These are phyloP conservation scores for Phaffomyces thermotolerans DNA, from an alignment of 805 yeast genomes.

Conservation along the genomic window DNA sequence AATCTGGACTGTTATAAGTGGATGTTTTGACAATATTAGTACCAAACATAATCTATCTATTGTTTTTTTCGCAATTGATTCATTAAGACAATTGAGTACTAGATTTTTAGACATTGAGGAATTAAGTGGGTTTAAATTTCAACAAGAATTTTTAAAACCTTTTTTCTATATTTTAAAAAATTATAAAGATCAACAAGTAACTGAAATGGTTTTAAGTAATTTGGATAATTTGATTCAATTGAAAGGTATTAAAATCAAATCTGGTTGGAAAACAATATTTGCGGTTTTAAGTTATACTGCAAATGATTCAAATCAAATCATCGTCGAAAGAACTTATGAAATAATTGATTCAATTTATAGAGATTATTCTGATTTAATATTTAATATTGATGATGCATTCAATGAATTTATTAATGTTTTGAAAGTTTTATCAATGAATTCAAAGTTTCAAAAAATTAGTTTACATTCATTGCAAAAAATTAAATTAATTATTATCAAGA, in stretches of 20 bases:
- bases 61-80: conserved; percentile 87
- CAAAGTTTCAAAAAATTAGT: conserved; percentile 70
- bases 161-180: conserved; percentile 72
- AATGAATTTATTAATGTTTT: conserved; percentile 64
- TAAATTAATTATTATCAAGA: conserved; percentile 49
- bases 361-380: conserved; percentile 54
- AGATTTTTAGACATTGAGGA: conserved; percentile 92
- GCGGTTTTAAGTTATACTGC: conserved; percentile 75
- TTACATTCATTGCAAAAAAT: conserved; percentile 75
- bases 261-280: conserved; percentile 93
- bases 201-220: conserved; percentile 87
- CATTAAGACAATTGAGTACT: conserved; percentile 86
- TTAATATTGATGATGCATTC: conserved; percentile 58
- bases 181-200: conserved; percentile 61
- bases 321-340: conserved; percentile 58
- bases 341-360: conserved; percentile 55
- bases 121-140: conserved; percentile 91
- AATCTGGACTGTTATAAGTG: conserved; percentile 91
- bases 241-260: conserved; percentile 65
- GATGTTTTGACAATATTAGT: conserved; percentile 78
- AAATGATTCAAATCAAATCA: conserved; percentile 43
- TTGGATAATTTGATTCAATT: conserved; percentile 77
- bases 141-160: conserved; percentile 87
- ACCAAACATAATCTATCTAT: conserved; percentile 70
- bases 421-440: conserved; percentile 78